Evolutionary conservation across 345 rosid species (phyloP), one percentile per base, ranked within the genome.

Genomic region (Boechera retrofracta): DNA sequence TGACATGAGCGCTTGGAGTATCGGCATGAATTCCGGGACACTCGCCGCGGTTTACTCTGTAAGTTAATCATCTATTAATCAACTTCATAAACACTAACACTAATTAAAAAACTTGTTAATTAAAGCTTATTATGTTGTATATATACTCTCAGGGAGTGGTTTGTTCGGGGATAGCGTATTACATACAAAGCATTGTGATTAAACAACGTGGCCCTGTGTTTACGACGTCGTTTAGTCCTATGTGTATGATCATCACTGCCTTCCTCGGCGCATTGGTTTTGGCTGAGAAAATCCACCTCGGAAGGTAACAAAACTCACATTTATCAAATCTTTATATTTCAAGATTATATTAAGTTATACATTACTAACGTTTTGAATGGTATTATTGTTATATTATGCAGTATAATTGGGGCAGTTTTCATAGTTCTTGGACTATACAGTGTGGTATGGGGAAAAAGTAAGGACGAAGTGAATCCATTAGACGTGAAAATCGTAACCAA

Each of bases 391-490:
- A 49, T 69, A 11, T 18, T 41, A 0, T 57, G 39, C 89, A 94
- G 97, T 81, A 69, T 94, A 64, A 80, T 92, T 15, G 98, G 97
- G 70, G 95, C 98, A 0, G 39, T 89, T 29, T 12, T 90, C 71
- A 89, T 94, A 58, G 98, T 94, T 3, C 5, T 82, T 24, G 98
- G 97, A 28, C 90, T 92, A 8, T 92, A 94, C 79, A 84, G 84
- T 2, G 97, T 94, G 36, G 92, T 87, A 42, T 92, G 97, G 97
- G 98, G 97, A 0, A 94, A 94, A 64, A 86, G 89, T 86, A 94
- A 91, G 52, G 97, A 94, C 39, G 5, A 0, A 2, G 45, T 8
- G 52, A 48, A 83, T 47, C 57, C 77, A 10, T 7, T 70, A 1
- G 80, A 80, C 6, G 84, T 82, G 69, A 84, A 86, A 71, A 33